These are phyloP conservation scores for Colletotrichum lentis DNA, from an alignment of 2,329 filamentous ascomycete species.

Conservation along the genomic window DNA sequence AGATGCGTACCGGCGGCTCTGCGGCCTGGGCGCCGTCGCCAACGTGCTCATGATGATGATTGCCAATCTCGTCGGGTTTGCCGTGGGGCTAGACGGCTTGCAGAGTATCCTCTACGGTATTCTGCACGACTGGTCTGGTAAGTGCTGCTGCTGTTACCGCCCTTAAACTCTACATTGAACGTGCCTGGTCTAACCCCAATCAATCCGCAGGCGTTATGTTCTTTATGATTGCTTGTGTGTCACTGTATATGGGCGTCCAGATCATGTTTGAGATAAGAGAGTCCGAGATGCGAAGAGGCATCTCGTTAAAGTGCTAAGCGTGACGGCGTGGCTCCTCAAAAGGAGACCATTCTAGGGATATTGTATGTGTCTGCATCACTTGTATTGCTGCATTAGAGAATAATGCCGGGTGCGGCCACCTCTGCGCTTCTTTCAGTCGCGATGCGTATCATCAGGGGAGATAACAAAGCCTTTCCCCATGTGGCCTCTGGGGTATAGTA, in stretches of 20 bases:
- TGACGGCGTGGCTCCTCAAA: neutral
- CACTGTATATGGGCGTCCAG: conserved; percentile 85
- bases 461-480: neutral
- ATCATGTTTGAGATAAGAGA: conserved; percentile 97
- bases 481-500: conserved; percentile 2
- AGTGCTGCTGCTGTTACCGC: conserved; percentile 38
- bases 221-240: conserved; percentile 72
- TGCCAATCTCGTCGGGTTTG: conserved; percentile 95
- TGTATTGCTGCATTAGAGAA: conserved; percentile 18
- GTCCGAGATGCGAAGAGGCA: conserved; percentile 80
- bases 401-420: neutral
- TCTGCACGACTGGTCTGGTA: conserved; percentile 75
- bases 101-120: conserved; percentile 79
- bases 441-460: neutral
- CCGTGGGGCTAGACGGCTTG: conserved; percentile 87
- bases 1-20: conserved; percentile 79
- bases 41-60: conserved; percentile 96
- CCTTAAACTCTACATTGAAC: neutral
- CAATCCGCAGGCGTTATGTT: conserved; percentile 70
- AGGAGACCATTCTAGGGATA: neutral
- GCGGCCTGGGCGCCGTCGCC: conserved; percentile 78
- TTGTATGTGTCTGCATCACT: neutral
- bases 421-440: neutral
- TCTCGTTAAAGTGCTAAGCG: conserved; percentile 80
- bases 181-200: conserved; percentile 12